Conservation (phyloP, 1,284 basidiomycete genomes). For the Boletus semigastroideus region DNA sequence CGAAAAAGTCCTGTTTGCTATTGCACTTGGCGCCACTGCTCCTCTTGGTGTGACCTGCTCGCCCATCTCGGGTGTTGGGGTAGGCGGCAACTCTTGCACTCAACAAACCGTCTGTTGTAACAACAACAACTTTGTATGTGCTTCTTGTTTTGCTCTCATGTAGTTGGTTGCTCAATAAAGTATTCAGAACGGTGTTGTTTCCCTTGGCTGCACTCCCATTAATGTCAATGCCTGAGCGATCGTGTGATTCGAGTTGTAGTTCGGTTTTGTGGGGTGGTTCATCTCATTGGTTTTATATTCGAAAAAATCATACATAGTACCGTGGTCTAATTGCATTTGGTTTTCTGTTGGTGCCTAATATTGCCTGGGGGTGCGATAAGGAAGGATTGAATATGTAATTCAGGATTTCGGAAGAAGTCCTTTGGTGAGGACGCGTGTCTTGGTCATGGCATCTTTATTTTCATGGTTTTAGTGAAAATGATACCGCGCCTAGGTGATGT, state of each 20-base stretch:
- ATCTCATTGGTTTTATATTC: neutral
- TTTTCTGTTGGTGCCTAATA: neutral
- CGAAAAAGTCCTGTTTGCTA: neutral
- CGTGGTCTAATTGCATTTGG: neutral
- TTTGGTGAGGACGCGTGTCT: too few relatives aligned
- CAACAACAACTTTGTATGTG: slow-evolving; percentile 3
- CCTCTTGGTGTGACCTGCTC: neutral
- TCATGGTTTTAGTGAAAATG: too few relatives aligned
- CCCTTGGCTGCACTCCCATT: slow-evolving; percentile 15
- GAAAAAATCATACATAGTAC: neutral
- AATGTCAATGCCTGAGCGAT: slow-evolving; percentile 1
- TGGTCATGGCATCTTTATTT: too few relatives aligned
- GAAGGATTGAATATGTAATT: too few relatives aligned
- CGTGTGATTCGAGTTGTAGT: neutral
- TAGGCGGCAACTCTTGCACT: neutral
- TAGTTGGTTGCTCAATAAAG: neutral
- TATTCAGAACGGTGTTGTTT: slow-evolving; percentile 11
- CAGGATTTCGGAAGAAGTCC: too few relatives aligned
- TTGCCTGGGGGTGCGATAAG: too few relatives aligned
- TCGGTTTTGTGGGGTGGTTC: neutral
- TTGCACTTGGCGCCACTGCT: neutral
- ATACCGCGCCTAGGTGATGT: too few relatives aligned
- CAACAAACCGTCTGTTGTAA: slow-evolving; percentile 18
- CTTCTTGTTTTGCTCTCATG: neutral
- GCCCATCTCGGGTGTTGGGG: neutral